Base-by-base conservation (phyloP, 1,139 yeast species). In the Nadsonia commutata region DNA sequence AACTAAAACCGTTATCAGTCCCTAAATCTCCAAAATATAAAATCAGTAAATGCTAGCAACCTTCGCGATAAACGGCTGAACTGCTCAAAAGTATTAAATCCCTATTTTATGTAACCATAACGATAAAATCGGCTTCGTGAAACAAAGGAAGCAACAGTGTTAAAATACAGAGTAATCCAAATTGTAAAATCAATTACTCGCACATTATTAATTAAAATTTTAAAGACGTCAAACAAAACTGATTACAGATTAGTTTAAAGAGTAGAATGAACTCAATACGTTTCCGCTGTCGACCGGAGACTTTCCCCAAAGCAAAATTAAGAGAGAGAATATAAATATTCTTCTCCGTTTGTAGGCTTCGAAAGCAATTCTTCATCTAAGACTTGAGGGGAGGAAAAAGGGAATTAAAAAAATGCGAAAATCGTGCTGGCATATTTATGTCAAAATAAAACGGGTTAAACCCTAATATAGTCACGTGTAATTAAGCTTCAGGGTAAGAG, bases 281-380 rank as follows among this genome's bases (percentile, higher is more conserved):
- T 74, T 74, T 72, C 79, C 79, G 76, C 78, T 67, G 52, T 54
- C 63, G 86, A 84, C 86, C 80, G 93, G 90, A 80, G 93, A 81
- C 93, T 81, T 81, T 81, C 90, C 93, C 93, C 90, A 75, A 80
- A 80, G 86, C 85, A 60, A 60, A 50, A 45, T 41, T 20, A 37
- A 52, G 60, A 55, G 54, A 48, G 50, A 21, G 31, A 21, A 36
- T 40, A 31, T 40, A 40, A 37, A 33, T 22, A 22, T 40, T 48
- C 48, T 50, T 46, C 57, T 65, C 76, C 70, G 71, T 76, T 53
- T 70, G 88, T 66, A 66, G 64, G 82, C 88, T 80, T 81, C 79
- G 90, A 76, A 54, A 78, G 58, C 86, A 80, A 80, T 77, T 80
- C 84, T 80, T 80, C 66, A 75, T 61, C 61, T 71, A 50, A 53